These are phyloP conservation scores for Penicillium sp. DNA, from an alignment of 2,329 filamentous ascomycete species.

Conservation along the genomic window DNA sequence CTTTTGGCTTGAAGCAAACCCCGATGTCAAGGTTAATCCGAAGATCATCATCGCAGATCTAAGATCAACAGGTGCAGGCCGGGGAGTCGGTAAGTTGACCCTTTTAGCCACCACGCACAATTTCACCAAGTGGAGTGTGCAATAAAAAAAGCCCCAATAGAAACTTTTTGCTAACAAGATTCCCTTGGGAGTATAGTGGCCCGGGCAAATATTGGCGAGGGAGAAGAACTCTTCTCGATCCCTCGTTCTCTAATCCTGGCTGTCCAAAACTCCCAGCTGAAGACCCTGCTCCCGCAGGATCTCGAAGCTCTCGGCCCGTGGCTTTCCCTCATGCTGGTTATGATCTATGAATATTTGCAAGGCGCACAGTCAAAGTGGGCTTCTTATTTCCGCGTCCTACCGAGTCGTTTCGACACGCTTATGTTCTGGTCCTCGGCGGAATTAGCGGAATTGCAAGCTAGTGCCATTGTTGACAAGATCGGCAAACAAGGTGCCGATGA, in stretches of 20 bases:
- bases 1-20: constrained; percentile 51
- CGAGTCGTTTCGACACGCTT: constrained; percentile 68
- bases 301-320: constrained; percentile 50
- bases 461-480: constrained; percentile 70
- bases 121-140: constrained; percentile 9
- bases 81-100: constrained; percentile 56
- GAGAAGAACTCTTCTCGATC: constrained; percentile 75
- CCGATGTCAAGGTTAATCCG: constrained; percentile 52
- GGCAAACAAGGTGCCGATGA: constrained; percentile 67
- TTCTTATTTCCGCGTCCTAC: constrained; percentile 72
- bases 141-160: constrained; percentile 8
- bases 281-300: constrained; percentile 53
- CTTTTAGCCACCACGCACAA: constrained; percentile 19
- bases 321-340: constrained; percentile 65
- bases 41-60: constrained; percentile 59
- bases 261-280: constrained; percentile 65
- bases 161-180: constrained; percentile 23
- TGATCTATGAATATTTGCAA: constrained; percentile 69
- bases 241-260: constrained; percentile 68
- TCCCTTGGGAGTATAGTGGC: constrained; percentile 55
- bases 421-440: constrained; percentile 83
- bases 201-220: constrained; percentile 62
- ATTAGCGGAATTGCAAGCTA: constrained; percentile 68
- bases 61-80: constrained; percentile 52
- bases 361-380: constrained; percentile 65